Evolutionary conservation across 768 basidiomycete genomes (phyloP).

Genomic region (Lentinus brumalis): DNA sequence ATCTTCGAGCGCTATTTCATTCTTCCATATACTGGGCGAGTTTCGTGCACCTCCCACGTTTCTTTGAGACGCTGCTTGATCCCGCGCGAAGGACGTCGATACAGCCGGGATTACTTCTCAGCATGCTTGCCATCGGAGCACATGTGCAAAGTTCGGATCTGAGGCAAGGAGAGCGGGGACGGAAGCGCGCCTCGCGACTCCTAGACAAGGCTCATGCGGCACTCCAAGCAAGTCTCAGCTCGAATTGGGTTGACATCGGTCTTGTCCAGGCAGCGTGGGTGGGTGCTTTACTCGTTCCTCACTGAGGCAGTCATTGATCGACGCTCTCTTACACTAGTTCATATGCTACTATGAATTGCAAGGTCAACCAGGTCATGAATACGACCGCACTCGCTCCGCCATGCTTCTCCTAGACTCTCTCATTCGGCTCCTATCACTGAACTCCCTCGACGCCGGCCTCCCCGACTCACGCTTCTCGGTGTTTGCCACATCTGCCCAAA

Average conservation of each 20-base stretch:
- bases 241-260: slow-evolving; percentile 71
- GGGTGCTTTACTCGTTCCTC: not conserved
- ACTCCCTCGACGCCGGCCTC: slow-evolving; percentile 59
- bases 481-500: not conserved
- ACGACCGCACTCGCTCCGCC: slow-evolving; percentile 53
- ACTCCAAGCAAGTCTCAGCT: slow-evolving; percentile 68
- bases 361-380: slow-evolving; percentile 60
- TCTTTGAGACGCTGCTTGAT: slow-evolving; percentile 61
- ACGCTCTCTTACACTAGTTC: slow-evolving; percentile 42
- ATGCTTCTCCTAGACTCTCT: slow-evolving; percentile 68
- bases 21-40: slow-evolving; percentile 71
- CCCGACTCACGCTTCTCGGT: slow-evolving; percentile 32
- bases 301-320: not conserved
- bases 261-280: slow-evolving; percentile 71
- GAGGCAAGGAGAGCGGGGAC: slow-evolving; percentile 43
- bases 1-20: slow-evolving; percentile 64
- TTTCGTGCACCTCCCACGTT: slow-evolving; percentile 69
- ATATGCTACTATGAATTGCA: slow-evolving; percentile 72
- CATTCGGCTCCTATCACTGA: slow-evolving; percentile 54
- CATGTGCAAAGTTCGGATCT: slow-evolving; percentile 71
- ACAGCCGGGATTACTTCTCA: slow-evolving; percentile 67
- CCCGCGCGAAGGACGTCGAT: slow-evolving; percentile 50
- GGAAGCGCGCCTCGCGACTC: slow-evolving; percentile 58
- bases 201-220: slow-evolving; percentile 71
- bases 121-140: slow-evolving; percentile 62